Conservation (phyloP, 441 rosid species). For the Jatropha multifida region DNA sequence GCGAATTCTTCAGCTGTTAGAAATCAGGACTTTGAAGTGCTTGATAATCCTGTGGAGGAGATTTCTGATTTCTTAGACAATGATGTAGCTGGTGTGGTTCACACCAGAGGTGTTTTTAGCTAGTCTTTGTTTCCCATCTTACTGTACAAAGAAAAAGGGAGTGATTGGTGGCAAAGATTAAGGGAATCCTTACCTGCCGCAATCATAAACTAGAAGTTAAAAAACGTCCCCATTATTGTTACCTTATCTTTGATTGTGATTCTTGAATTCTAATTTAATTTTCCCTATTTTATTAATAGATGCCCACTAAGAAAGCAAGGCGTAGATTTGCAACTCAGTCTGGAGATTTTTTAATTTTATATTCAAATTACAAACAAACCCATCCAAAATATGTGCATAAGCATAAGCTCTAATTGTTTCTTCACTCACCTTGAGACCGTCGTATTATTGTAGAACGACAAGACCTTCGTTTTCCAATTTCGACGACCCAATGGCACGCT, state of each 20-base stretch:
- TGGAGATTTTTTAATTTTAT: neutral
- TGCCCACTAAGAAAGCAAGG: conserved; percentile 11
- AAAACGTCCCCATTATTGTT: conserved; percentile 8
- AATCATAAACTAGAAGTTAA: conserved; percentile 37
- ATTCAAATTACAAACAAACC: neutral
- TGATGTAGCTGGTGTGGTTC: too few species aligned
- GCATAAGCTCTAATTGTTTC: conserved; percentile 9
- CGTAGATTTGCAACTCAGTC: neutral
- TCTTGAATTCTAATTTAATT: neutral
- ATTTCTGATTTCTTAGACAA: too few species aligned
- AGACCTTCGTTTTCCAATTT: conserved; percentile 20
- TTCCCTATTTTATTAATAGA: conserved; percentile 1
- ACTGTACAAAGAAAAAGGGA: conserved; percentile 7
- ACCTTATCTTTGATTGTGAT: conserved; percentile 12
- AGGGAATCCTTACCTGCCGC: conserved; percentile 48
- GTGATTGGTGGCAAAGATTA: conserved; percentile 45
- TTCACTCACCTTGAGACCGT: conserved; percentile 18
- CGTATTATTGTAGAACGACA: conserved; percentile 10
- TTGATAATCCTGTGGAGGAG: too few species aligned
- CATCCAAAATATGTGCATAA: conserved; percentile 19
- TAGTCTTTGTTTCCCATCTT: too few species aligned
- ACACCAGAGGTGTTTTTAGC: too few species aligned
- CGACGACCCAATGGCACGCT: conserved; percentile 18
- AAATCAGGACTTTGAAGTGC: too few species aligned
- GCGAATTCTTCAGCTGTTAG: too few species aligned